Conservation (phyloP, 163 green algal genomes). For the Chlamydomonas reinhardtii region DNA sequence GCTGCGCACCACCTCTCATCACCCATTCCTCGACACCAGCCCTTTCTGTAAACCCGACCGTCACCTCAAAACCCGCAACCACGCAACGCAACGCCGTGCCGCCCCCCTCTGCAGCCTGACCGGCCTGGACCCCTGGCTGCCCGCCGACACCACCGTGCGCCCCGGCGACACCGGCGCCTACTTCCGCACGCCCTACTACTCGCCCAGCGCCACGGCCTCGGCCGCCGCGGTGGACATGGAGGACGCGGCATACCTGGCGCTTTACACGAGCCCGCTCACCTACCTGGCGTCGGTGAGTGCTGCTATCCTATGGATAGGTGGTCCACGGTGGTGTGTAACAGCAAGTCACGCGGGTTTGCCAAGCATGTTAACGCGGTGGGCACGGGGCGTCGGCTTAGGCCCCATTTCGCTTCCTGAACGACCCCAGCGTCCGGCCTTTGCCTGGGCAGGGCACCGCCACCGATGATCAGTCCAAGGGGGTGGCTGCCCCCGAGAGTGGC, state of each 20-base stretch:
- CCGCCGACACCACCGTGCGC: constrained; percentile 50
- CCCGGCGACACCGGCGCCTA: neutral
- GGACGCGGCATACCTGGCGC: constrained; percentile 32
- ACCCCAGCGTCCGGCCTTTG: too few relatives aligned
- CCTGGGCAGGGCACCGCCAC: too few relatives aligned
- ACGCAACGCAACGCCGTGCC: neutral
- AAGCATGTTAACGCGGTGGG: too few relatives aligned
- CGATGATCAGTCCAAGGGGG: too few relatives aligned
- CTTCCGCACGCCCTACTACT: neutral
- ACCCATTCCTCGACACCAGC: neutral
- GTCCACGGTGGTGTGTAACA: too few relatives aligned
- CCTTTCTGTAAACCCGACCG: neutral
- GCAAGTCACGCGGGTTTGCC: too few relatives aligned
- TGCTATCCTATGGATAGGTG: too few relatives aligned
- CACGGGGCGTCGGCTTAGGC: too few relatives aligned
- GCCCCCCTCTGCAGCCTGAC: neutral
- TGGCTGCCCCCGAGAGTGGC: too few relatives aligned
- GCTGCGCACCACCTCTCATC: too few relatives aligned
- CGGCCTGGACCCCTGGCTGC: constrained; percentile 56
- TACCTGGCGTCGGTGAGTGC: constrained; percentile 12
- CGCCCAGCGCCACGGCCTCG: neutral
- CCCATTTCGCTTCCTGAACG: neutral
- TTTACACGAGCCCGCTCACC: constrained; percentile 42
- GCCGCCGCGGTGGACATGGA: constrained; percentile 16
- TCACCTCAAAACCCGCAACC: neutral